phyloP scores from a whole-genome alignment of 257 asterid species.

The Osmanthus fragrans region DNA sequence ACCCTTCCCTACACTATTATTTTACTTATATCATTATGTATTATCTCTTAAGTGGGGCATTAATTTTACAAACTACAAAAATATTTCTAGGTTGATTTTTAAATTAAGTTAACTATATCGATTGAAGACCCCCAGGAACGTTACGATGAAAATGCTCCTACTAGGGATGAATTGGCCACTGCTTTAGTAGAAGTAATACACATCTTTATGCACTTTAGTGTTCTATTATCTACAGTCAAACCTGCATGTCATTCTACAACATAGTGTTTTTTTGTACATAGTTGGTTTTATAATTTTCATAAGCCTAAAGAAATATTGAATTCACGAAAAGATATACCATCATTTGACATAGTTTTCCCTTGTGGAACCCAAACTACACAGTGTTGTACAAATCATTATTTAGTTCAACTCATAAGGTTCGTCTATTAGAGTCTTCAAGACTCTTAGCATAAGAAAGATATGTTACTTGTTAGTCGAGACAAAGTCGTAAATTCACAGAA shows the following conservation, averaged over 20 bases:
- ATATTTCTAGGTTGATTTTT: not conserved
- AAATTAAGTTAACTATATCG: slow-evolving; percentile 70
- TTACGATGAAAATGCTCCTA: slow-evolving; percentile 85
- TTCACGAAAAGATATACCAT: not conserved
- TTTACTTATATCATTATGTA: not conserved
- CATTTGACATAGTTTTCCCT: not conserved
- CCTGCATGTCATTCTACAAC: not conserved
- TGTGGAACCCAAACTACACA: too few relatives aligned
- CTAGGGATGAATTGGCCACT: slow-evolving; percentile 84
- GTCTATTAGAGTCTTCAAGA: not conserved
- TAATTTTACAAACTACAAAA: not conserved
- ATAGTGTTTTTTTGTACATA: too few relatives aligned
- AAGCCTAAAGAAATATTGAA: not conserved
- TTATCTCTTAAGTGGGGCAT: not conserved
- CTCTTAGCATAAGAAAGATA: not conserved
- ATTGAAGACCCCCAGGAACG: slow-evolving; percentile 96
- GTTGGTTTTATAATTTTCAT: not conserved
- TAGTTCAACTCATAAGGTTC: not conserved
- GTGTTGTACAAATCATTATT: not conserved
- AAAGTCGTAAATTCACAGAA: not conserved
- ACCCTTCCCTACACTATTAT: too few relatives aligned
- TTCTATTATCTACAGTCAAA: not conserved
- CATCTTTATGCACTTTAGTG: not conserved
- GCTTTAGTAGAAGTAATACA: slow-evolving; percentile 70
- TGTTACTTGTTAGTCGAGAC: not conserved